Percentiles rank a stretch among this genome's conserved stretches.
phyloP scores from a whole-genome alignment of 2,329 filamentous ascomycete genomes.

The Apiospora rasikravindrae region DNA sequence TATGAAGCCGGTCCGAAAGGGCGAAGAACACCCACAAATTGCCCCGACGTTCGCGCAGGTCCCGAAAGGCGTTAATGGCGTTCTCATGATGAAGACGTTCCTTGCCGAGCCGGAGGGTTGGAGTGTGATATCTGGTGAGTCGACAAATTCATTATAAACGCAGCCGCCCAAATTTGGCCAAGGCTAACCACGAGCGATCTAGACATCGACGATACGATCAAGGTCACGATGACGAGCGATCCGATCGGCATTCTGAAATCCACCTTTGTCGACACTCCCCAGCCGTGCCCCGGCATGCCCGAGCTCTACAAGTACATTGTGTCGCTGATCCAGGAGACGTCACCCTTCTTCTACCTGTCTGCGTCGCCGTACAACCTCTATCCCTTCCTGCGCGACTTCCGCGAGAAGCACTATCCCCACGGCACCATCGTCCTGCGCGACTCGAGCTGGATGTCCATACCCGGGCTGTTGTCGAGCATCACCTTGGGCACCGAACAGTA shows the following conservation, averaged over 20 bases:
- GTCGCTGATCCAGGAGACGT: slow-evolving; percentile 55
- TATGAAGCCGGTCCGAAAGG: slow-evolving; percentile 51
- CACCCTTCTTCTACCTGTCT: slow-evolving; percentile 91
- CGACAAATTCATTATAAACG: no score
- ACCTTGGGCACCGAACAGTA: slow-evolving; percentile 84
- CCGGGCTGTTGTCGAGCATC: slow-evolving; percentile 78
- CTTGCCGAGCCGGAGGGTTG: slow-evolving; percentile 81
- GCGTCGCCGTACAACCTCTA: slow-evolving; percentile 96
- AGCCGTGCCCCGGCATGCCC: slow-evolving; percentile 80
- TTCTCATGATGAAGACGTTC: slow-evolving; percentile 70
- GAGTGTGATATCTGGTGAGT: slow-evolving; percentile 75
- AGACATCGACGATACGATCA: slow-evolving; percentile 97
- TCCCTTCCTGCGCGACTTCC: slow-evolving; percentile 80
- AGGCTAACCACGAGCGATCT: not conserved
- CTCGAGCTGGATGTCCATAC: slow-evolving; percentile 82
- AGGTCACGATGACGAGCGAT: slow-evolving; percentile 82
- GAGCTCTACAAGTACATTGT: slow-evolving; percentile 76
- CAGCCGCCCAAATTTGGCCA: not conserved
- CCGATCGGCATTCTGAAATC: slow-evolving; percentile 80
- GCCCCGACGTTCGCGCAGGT: slow-evolving; percentile 56
- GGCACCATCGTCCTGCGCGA: slow-evolving; percentile 87
- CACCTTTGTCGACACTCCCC: slow-evolving; percentile 80
- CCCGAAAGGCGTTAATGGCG: slow-evolving; percentile 57
- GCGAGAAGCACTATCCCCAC: slow-evolving; percentile 70
- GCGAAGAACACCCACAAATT: slow-evolving; percentile 45